Evolutionary conservation across 306 rosid genomes (phyloP), one percentile per base, ranked within the genome.

Genomic region (Begonia peltatifolia): DNA sequence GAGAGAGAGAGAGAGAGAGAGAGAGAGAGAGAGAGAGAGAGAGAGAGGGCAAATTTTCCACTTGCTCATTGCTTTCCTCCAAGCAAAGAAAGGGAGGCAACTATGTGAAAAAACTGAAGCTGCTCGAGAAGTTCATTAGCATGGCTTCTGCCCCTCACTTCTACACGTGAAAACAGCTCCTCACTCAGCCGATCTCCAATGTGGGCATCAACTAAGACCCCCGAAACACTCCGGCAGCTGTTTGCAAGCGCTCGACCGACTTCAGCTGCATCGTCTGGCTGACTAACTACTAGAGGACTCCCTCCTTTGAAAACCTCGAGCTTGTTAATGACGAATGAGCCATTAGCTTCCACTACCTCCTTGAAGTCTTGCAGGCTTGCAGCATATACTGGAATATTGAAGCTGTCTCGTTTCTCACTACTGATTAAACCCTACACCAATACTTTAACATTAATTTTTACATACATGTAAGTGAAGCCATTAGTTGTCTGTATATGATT

Each of bases 291-390:
- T 6, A 90, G 84, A 2, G 95, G 99, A 42, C 99, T 90, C n/a
- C 99, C 99, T 61, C 92, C 99, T 71, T 90, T 86, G 69, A 90
- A 80, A 6, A 90, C 73, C 64, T 83, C 94, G 15, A 90, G 99
- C 69, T 81, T 86, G 78, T 86, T 74, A 5, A 86, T 79, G 67
- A 62, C n/a, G 44, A 90, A 90, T n/a, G 92, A 83, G 2, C 94
- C 94, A 44, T 78, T 67, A 1, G 80, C 87, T 46, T 85, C 97
- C 35, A 90, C 93, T 12, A 85, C 86, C 59, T 90, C 94, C 70
- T 76, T 90, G 64, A 90, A 83, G 46, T 90, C 99, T 68, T 78
- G 95, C 9, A 86, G 42, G 49, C 94, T 90, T 14, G 99, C 69
- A 53, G 99, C 95, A 50, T 85, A 90, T 14, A 90, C 81, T 10